Base-by-base conservation (phyloP, 768 basidiomycete genomes). In the Phylloporus sp. region DNA sequence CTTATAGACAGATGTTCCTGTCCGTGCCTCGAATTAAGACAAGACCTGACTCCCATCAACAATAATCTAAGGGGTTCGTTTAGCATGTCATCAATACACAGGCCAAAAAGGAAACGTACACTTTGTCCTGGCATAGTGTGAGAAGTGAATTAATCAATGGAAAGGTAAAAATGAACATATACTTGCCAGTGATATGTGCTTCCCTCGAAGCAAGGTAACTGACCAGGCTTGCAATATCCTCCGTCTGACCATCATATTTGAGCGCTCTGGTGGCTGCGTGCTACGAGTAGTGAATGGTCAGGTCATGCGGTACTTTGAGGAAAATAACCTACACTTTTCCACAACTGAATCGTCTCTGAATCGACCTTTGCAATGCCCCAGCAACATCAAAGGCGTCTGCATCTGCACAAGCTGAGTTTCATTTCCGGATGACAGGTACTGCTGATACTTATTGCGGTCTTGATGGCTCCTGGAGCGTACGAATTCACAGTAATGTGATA, bases 401-500 rank as follows among this genome's bases (percentile, higher is more conserved):
- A 6, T 6, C 32, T 34, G 32, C n/a, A 6, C n/a, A n/a, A n/a
- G 32, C n/a, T 16, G 4, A 7, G 32, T 34, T 34, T 13, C 15
- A 36, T 22, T n/a, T 26, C 15, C 1, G 9, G 11, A n/a, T 36
- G 10, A 18, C 23, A 24, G 24, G 4, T 26, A 12, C 13, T 12
- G 45, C 64, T 4, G 5, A 6, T 29, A 75, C 73, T 44, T 59
- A 71, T 47, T 9, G 55, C 40, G 1, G 66, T 74, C 4, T 54
- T 29, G 29, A 72, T 62, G 11, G 52, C 28, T 3, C 73, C 72
- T 0, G 74, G 74, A 3, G 72, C 67, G 44, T 75, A 75, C 0
- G 66, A 57, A 32, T 74, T 73, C 3, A 71, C 73, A 0, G 71
- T 73, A n/a, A 74, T 72, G 7, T 58, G 49, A 35, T 72, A 52